A percentile compares a stretch with the other conserved stretches of the same genome.
Evolutionary conservation across 1,139 yeast species (phyloP).

Genomic region (Yamadazyma sp.): DNA sequence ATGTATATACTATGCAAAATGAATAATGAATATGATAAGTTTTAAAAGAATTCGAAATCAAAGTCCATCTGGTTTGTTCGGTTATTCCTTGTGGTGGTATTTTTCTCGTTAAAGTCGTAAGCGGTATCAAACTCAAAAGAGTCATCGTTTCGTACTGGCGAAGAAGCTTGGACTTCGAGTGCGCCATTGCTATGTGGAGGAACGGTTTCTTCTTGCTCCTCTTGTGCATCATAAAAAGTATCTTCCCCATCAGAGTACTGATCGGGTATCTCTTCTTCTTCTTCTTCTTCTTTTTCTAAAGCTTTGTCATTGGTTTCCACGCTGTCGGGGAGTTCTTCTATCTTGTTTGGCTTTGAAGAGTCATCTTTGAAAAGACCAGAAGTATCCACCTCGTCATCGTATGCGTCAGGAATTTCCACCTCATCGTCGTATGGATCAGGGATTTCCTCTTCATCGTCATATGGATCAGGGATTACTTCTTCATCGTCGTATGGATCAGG

Average conservation of each 20-base stretch:
- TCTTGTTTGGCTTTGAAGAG: background rate
- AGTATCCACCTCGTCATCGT: slow-evolving; percentile 10
- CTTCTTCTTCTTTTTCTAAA: background rate
- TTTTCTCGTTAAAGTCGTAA: slow-evolving; percentile 3
- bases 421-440: slow-evolving; percentile 7
- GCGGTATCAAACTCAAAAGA: slow-evolving; percentile 1
- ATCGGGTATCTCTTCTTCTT: slow-evolving; percentile 13
- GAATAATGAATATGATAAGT: too few relatives aligned
- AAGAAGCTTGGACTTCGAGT: slow-evolving; percentile 6
- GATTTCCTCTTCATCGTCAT: slow-evolving; percentile 9
- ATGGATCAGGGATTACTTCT: slow-evolving; percentile 9
- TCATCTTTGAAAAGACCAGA: too few relatives aligned
- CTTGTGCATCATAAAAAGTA: slow-evolving; percentile 2
- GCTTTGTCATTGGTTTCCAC: background rate
- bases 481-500: slow-evolving; percentile 6
- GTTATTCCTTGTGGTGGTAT: slow-evolving; percentile 7
- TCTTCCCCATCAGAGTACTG: slow-evolving; percentile 7
- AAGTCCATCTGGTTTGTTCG: slow-evolving; percentile 24
- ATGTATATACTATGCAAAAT: background rate
- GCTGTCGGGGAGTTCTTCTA: background rate
- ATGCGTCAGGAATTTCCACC: slow-evolving; percentile 6
- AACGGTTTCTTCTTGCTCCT: background rate
- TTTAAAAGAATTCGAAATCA: slow-evolving; percentile 32
- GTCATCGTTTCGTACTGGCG: slow-evolving; percentile 1
- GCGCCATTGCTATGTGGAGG: slow-evolving; percentile 2